Evolutionary conservation across 2,329 filamentous ascomycete genomes (phyloP).

Genomic region (Sporothrix euskadiensis): DNA sequence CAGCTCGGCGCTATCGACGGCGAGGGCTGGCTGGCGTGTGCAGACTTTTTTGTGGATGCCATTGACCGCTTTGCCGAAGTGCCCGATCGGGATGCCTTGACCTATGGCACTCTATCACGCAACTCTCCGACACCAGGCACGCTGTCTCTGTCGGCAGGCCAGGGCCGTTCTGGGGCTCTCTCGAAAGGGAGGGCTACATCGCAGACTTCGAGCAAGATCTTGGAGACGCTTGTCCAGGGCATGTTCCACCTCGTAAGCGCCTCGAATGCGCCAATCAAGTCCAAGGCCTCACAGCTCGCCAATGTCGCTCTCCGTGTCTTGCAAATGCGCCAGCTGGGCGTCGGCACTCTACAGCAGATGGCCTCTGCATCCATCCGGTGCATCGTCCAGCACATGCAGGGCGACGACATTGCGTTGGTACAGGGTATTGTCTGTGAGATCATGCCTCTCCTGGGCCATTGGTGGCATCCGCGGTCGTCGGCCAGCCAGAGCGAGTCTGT

Average conservation of each 20-base stretch:
- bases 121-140: constrained; percentile 51
- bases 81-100: constrained; percentile 41
- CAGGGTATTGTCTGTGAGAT: constrained; percentile 60
- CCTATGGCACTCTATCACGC: constrained; percentile 38
- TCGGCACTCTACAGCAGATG: constrained; percentile 66
- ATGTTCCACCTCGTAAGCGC: constrained; percentile 63
- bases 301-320: constrained; percentile 62
- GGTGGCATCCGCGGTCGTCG: constrained; percentile 72
- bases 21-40: constrained; percentile 66
- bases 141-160: constrained; percentile 38
- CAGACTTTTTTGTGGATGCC: constrained; percentile 69
- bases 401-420: constrained; percentile 67
- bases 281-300: constrained; percentile 58
- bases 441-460: constrained; percentile 68
- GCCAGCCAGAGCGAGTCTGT: constrained; percentile 55
- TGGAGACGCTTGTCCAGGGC: constrained; percentile 63
- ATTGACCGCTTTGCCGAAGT: constrained; percentile 56
- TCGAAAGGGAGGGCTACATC: constrained; percentile 33
- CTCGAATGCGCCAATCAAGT: constrained; percentile 66
- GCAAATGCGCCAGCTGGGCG: constrained; percentile 56
- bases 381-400: constrained; percentile 64
- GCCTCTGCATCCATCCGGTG: constrained; percentile 76
- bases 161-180: constrained; percentile 37
- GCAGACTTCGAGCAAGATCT: constrained; percentile 41
- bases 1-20: constrained; percentile 61